A percentile compares a stretch with the other conserved stretches of the same genome.
Conservation (phyloP, 129 eudicot species). For the Saposhnikovia divaricata region DNA sequence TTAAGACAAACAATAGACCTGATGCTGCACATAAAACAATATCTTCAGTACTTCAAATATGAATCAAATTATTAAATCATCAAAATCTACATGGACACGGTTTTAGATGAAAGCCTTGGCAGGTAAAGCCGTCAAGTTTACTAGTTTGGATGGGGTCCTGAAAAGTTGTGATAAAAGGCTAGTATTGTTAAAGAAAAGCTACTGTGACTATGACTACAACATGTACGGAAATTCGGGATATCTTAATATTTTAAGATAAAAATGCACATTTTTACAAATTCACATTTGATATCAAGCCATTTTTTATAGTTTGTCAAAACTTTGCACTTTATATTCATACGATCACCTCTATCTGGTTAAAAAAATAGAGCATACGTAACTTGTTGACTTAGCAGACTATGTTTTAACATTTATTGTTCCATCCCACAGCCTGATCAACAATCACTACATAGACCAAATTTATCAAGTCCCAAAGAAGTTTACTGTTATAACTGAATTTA, state of each 20-base stretch:
- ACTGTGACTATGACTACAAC: neutral
- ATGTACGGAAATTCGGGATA: neutral
- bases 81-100: neutral
- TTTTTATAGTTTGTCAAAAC: neutral
- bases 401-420: neutral
- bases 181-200: neutral
- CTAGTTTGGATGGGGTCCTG: neutral
- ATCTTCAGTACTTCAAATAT: neutral
- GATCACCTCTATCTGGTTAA: neutral
- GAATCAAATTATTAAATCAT: neutral
- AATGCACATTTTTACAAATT: neutral
- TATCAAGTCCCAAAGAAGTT: neutral
- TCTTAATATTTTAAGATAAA: neutral
- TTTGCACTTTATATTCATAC: neutral
- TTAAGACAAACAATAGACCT: constrained; percentile 87
- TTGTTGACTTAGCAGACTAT: neutral
- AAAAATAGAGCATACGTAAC: neutral
- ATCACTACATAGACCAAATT: neutral
- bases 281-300: neutral
- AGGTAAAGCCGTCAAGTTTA: neutral
- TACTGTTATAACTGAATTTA: neutral
- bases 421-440: neutral
- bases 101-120: neutral
- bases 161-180: neutral
- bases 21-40: constrained; percentile 49